phyloP scores from a whole-genome alignment of 441 rosid genomes.

The Croton setiger region DNA sequence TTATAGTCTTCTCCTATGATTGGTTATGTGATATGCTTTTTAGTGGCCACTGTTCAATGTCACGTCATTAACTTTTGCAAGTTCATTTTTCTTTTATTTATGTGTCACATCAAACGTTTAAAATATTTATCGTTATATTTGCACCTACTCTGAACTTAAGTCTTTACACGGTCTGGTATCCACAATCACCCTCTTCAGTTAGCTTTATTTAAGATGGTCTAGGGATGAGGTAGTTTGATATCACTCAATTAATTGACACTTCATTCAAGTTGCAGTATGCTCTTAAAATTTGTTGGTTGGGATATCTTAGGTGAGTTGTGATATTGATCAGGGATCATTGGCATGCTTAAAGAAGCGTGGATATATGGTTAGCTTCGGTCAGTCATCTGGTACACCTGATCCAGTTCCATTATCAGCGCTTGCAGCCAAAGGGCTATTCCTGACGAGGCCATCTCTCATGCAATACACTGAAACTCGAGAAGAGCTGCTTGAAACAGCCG shows the following conservation, averaged over 20 bases:
- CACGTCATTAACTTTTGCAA: background rate
- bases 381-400: conserved; percentile 78
- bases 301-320: conserved; percentile 11
- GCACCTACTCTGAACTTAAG: background rate
- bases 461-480: conserved; percentile 62
- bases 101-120: background rate
- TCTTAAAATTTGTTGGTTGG: background rate
- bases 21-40: background rate
- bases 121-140: background rate
- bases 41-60: background rate
- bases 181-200: background rate
- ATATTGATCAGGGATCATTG: conserved; percentile 61
- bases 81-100: background rate
- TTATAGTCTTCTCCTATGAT: background rate
- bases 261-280: background rate
- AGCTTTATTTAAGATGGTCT: background rate
- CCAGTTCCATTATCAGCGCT: conserved; percentile 73
- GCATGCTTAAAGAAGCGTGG: conserved; percentile 75
- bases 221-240: background rate
- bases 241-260: background rate
- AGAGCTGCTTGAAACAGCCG: conserved; percentile 72
- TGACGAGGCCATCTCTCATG: conserved; percentile 78
- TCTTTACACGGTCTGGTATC: background rate
- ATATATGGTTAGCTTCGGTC: conserved; percentile 85
- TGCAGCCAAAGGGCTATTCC: conserved; percentile 61